Base-by-base conservation (phyloP, 106 monocot genomes). In the Phalaenopsis aphrodite region DNA sequence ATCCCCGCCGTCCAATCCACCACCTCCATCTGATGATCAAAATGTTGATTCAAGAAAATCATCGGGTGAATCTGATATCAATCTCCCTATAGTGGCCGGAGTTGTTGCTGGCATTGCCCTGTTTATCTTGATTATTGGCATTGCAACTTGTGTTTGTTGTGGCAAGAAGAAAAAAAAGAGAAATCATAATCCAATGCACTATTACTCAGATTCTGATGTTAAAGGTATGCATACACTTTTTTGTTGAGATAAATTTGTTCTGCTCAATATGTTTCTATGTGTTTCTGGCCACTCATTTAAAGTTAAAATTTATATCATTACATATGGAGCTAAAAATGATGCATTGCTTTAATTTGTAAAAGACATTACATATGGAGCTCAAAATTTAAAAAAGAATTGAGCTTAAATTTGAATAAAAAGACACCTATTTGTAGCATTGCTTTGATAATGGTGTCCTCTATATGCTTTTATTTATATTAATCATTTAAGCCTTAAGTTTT, bases 151-250 rank as follows among this genome's bases (percentile, higher is more conserved):
- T 18, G 10, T 87, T 56, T 80, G 46, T 64, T 81, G 57, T 46
- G 5, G 19, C 49, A 80, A 41, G 79, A 87, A 85, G 80, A 89
- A 82, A 78, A 84, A 78, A 71, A 84, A 79, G 57, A 55, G 55
- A 6, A 45, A 5, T 14, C 66, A 66, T 56, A 23, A 76, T 52
- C 1, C 36, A 16, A 81, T 81, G 23, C 8, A 49, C 11, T 82
- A 84, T 48, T 72, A 72, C 41, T 56, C 74, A 6, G 81, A 78
- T 46, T 52, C 81, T 41, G 55, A 36, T 19, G 71, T 43, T 24
- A 84, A 82, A 75, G 78, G 85, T 76, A 81, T 45, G 7, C 9
- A 4, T 30, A 15, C 38, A n/a, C 74, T 19, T 4, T 41, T 71
- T 69, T 39, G 6, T 69, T 69, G 36, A 37, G 38, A 37, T 69